Evolutionary conservation across 1,284 basidiomycete genomes (phyloP).

Genomic region (Boletus semigastroideus): DNA sequence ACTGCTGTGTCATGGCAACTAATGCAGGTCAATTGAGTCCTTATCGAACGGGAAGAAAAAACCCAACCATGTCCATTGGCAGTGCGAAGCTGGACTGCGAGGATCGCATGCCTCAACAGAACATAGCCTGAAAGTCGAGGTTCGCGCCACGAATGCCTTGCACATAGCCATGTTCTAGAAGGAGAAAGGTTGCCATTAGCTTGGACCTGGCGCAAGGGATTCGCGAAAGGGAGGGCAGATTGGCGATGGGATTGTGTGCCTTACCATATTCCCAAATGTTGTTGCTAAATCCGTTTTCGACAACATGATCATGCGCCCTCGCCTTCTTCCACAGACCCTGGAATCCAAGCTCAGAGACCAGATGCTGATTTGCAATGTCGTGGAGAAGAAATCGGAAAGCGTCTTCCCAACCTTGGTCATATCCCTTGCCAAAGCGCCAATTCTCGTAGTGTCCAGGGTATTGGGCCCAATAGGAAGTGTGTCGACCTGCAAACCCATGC

Average conservation of each 20-base stretch:
- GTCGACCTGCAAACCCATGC: constrained; percentile 40
- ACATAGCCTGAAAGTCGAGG: constrained; percentile 31
- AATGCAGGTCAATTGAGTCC: too few relatives aligned
- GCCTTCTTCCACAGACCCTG: constrained; percentile 55
- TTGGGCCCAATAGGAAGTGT: constrained; percentile 59
- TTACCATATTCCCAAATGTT: constrained; percentile 63
- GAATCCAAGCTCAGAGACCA: constrained; percentile 61
- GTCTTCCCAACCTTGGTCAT: constrained; percentile 70
- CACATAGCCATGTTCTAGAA: constrained; percentile 49
- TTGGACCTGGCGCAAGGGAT: neutral
- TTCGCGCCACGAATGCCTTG: constrained; percentile 45
- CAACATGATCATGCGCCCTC: constrained; percentile 46
- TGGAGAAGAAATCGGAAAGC: constrained; percentile 50
- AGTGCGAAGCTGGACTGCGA: neutral
- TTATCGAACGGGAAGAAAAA: neutral
- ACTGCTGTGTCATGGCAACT: too few relatives aligned
- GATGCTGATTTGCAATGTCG: constrained; percentile 10
- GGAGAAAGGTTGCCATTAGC: neutral
- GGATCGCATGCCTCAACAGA: constrained; percentile 19
- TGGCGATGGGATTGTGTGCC: constrained; percentile 9
- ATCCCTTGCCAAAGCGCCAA: constrained; percentile 67
- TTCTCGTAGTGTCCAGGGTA: constrained; percentile 58
- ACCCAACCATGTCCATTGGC: neutral
- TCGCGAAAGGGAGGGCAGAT: neutral
- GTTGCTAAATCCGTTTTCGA: constrained; percentile 40